Evolutionary conservation across 75 land plant genomes (phyloP).

Genomic region (Cryptomeria japonica): DNA sequence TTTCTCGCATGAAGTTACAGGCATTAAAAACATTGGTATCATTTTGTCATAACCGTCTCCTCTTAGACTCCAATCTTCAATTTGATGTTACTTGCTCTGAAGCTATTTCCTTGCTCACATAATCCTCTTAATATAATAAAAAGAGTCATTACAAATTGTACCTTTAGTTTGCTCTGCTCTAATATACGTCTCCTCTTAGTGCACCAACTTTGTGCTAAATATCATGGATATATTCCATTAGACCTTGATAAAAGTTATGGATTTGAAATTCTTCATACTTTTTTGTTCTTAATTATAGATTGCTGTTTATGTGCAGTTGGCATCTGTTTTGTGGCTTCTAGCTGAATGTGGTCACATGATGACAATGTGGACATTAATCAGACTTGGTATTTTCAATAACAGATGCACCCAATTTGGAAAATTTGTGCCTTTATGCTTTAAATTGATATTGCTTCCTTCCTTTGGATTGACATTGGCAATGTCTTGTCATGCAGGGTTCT

Average conservation of each 20-base stretch:
- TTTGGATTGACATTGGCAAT: background rate
- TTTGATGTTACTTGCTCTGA: background rate
- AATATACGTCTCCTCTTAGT: background rate
- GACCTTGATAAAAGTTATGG: background rate
- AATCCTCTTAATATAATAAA: background rate
- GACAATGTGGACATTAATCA: conserved; percentile 67
- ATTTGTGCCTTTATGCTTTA: background rate
- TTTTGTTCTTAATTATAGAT: background rate
- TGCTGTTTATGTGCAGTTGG: conserved; percentile 50
- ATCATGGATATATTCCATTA: background rate
- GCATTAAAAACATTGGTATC: background rate
- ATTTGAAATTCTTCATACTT: background rate
- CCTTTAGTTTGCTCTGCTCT: background rate
- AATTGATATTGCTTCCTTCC: background rate
- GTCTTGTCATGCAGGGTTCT: conserved; percentile 52
- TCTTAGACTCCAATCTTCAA: background rate
- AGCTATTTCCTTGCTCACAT: background rate
- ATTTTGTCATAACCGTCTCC: background rate
- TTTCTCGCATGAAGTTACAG: background rate
- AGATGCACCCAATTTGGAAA: background rate
- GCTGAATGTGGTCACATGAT: conserved; percentile 67
- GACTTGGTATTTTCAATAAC: conserved; percentile 38
- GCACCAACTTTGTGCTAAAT: background rate
- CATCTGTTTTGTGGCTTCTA: conserved; percentile 59
- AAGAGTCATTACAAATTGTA: background rate